phyloP scores from a whole-genome alignment of 2,329 filamentous ascomycete genomes.

The Fusarium multiceps region DNA sequence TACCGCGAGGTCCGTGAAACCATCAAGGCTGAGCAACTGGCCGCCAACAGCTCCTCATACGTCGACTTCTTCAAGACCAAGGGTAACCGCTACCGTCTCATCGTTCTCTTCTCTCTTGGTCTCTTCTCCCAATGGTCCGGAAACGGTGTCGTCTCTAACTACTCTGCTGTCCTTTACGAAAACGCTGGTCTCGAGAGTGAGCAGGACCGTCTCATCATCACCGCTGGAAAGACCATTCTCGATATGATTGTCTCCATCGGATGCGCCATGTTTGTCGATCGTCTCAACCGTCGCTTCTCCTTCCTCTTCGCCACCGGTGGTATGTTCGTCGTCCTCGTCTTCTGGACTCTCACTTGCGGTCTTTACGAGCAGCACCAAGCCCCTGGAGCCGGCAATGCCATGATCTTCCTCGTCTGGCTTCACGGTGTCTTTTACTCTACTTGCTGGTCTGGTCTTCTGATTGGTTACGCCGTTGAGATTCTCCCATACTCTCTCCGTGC shows the following conservation, averaged over 20 bases:
- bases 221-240: conserved; percentile 69
- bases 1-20: conserved; percentile 74
- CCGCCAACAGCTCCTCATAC: conserved; percentile 63
- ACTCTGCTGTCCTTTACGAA: conserved; percentile 70
- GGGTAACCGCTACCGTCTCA: conserved; percentile 72
- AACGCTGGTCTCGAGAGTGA: conserved; percentile 68
- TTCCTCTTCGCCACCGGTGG: conserved; percentile 63
- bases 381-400: conserved; percentile 60
- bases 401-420: conserved; percentile 69
- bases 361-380: conserved; percentile 59
- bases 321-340: conserved; percentile 60
- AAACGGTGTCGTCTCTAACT: conserved; percentile 75
- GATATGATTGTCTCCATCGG: conserved; percentile 68
- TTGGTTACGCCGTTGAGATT: conserved; percentile 69
- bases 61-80: conserved; percentile 71
- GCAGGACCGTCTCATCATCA: conserved; percentile 65
- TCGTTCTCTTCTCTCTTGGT: conserved; percentile 71
- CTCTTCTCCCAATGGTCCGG: conserved; percentile 76
- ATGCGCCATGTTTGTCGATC: conserved; percentile 63
- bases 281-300: conserved; percentile 63
- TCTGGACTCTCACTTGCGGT: conserved; percentile 66
- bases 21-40: conserved; percentile 66
- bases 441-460: conserved; percentile 67
- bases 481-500: conserved; percentile 68
- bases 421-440: conserved; percentile 70